These are phyloP conservation scores for Kwoniella europaea DNA, from an alignment of 768 basidiomycete species.

Conservation along the genomic window DNA sequence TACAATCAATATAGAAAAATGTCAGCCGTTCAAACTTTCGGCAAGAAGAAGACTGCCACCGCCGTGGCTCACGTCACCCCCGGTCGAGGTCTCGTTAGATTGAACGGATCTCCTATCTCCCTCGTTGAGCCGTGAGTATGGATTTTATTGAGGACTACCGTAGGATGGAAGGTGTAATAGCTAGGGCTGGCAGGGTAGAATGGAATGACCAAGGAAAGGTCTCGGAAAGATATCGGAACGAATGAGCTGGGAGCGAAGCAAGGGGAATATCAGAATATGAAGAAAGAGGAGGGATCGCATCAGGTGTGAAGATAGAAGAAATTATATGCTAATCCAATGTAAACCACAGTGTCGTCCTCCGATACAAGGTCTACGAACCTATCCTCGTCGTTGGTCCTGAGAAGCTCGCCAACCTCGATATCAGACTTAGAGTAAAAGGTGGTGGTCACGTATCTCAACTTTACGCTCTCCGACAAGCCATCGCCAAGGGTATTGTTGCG, in stretches of 20 bases:
- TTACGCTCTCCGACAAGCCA: conserved; percentile 98
- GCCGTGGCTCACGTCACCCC: conserved; percentile 96
- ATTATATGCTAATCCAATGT: conserved; percentile 6
- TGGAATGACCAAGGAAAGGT: too few relatives aligned
- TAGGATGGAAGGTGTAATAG: neutral
- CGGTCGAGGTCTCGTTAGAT: conserved; percentile 92
- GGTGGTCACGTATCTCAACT: conserved; percentile 99
- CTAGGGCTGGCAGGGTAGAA: neutral
- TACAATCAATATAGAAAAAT: conserved; percentile 44
- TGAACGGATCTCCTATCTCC: conserved; percentile 95
- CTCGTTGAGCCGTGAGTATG: conserved; percentile 76
- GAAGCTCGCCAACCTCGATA: conserved; percentile 82
- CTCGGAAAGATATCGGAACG: too few relatives aligned
- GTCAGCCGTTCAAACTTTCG: conserved; percentile 94
- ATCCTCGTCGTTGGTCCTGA: conserved; percentile 92
- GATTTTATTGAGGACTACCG: neutral
- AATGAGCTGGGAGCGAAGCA: too few relatives aligned
- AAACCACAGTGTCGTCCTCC: conserved; percentile 67
- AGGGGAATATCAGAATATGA: too few relatives aligned
- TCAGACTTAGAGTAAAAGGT: conserved; percentile 96
- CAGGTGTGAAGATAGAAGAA: too few relatives aligned
- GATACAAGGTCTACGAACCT: conserved; percentile 98
- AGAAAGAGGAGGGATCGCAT: too few relatives aligned
- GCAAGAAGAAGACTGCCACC: conserved; percentile 99
- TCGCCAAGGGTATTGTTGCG: conserved; percentile 95